Evolutionary conservation across 352 stramenopile genomes (phyloP).

Genomic region (Bremia lactucae): DNA sequence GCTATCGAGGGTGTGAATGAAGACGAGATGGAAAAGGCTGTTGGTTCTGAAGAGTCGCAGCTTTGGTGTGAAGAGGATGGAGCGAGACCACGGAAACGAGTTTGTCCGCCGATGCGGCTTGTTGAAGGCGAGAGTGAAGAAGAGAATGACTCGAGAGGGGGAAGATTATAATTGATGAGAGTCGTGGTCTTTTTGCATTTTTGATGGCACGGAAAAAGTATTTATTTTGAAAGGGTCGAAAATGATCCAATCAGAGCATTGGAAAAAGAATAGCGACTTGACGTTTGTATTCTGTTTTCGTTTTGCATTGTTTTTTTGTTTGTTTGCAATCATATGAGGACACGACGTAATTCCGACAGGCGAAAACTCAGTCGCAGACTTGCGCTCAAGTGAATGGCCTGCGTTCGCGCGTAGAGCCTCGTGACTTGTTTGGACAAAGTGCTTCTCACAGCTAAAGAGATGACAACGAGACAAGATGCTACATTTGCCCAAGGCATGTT

Average conservation of each 20-base stretch:
- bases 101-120: slow-evolving; percentile 15
- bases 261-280: not conserved
- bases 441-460: not conserved
- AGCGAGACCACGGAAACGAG: slow-evolving; percentile 11
- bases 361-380: not conserved
- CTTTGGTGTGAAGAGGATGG: not conserved
- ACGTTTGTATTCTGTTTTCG: too few relatives aligned
- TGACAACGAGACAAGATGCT: slow-evolving; percentile 13
- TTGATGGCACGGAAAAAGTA: too few relatives aligned
- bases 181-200: too few relatives aligned
- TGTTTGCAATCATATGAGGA: not conserved
- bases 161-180: too few relatives aligned
- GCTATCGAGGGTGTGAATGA: slow-evolving; percentile 5
- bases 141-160: slow-evolving; percentile 17
- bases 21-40: slow-evolving; percentile 14
- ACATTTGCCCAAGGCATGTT: slow-evolving; percentile 71
- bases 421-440: too few relatives aligned
- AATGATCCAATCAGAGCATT: slow-evolving; percentile 2
- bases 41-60: slow-evolving; percentile 1
- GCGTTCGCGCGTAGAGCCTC: slow-evolving; percentile 2
- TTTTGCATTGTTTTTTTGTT: not conserved
- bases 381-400: slow-evolving; percentile 14
- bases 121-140: slow-evolving; percentile 31
- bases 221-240: too few relatives aligned
- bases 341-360: not conserved